Base-by-base conservation (phyloP, 148 eudicot species). In the Vaccinium myrtillus region DNA sequence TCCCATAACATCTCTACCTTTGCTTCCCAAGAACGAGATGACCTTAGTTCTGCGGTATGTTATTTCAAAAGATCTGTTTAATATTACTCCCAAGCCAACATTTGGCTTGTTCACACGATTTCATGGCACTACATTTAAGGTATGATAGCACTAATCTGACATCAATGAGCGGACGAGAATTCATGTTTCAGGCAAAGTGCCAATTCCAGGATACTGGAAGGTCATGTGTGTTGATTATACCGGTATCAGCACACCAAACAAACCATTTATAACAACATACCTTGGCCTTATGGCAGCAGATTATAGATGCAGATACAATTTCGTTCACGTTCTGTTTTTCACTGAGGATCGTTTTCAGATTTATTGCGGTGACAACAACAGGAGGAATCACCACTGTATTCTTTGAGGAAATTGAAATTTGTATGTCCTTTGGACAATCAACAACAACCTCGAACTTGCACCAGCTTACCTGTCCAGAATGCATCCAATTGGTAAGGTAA, bases 381-480 rank as follows among this genome's bases (percentile, higher is more conserved):
- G 98, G 99, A 79, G 99, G 99, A 82, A 94, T 91, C 88, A 94
- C 98, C 36, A 87, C 90, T 84, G 87, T 83, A 84, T 83, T 83
- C 84, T 86, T 90, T 49, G 93, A 83, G 87, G 92, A 90, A 82
- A 89, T 85, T 14, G 93, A 89, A 84, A 91, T 85, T 71, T 86
- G 86, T 82, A 97, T 89, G 79, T 97, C 95, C 92, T 95, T 93
- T 48, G 98, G 91, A 84, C 90, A 87, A 83, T 94, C 95, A 81
- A 95, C 94, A 77, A 83, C 71, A 61, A 97, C 90, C 94, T 95
- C 98, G 91, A 92, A 95, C 82, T 95, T 97, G 90, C 99, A 97
- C 99, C 99, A 97, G 92, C 98, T 97, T 73, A 94, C 98, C 99
- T 97, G 93, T 85, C 53, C 78, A 90, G 80, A 89, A 77, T 21